Evolutionary conservation across 2,329 filamentous ascomycete species (phyloP), one percentile per base, ranked within the genome.

Genomic region (Colletotrichum sp.): DNA sequence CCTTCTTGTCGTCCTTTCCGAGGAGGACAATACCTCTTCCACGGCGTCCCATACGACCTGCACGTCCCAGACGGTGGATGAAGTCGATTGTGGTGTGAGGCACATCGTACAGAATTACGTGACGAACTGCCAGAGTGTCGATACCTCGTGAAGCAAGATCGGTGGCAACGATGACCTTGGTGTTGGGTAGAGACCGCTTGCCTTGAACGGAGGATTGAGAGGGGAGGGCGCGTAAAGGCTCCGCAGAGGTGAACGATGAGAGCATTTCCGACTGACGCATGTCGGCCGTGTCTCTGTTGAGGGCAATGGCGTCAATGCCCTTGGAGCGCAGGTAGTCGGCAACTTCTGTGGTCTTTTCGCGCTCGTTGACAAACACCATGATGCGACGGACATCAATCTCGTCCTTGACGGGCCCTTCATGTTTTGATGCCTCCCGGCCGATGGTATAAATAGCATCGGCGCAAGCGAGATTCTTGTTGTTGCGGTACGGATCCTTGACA

Each of bases 41-140:
- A 83, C 97, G 91, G 77, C 96, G 91, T 4, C 96, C 96, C 95
- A 98, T 98, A 39, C 97, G 91, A 0, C 97, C 97, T 2, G 97
- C 95, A 73, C 97, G 91, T 19, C 97, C 97, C 6, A 98, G 91
- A 19, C 98, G 94, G 85, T 99, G 98, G 81, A 99, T 98, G 81
- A 99, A 99, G 84, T 99, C 98, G 76, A 99, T 98, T 0, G 96
- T 98, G 0, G 95, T 98, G 82, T 98, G 96, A 6, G 97, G 97
- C n/a, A 99, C 96, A 83, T 99, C 96, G 84, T 98, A 98, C 30
- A 99, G 87, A 71, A 99, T 93, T 68, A 99, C 97, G 79, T 98
- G 95, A 73, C 95, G 91, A 22, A 98, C 96, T 22, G 95, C 94
- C 34, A 98, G 86, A 0, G 97, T 99, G 84, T 99, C 97, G 80